Percentiles rank a stretch among this genome's conserved stretches.
Evolutionary conservation across 805 yeast species (phyloP).

Genomic region (Yamadazyma tumulicola): DNA sequence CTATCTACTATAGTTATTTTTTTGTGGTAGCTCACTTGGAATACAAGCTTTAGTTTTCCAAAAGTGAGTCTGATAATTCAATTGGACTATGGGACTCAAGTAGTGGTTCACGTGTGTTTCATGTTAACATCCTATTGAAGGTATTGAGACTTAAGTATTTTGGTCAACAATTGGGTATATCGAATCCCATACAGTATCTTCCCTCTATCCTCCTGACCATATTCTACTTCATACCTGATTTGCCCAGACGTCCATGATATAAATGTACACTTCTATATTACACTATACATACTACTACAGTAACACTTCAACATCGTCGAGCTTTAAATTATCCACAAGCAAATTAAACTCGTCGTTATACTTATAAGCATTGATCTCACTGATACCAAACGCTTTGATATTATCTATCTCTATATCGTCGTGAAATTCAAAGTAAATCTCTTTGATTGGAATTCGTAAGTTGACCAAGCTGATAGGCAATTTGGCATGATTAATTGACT

Average conservation of each 20-base stretch:
- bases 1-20: too few relatives aligned
- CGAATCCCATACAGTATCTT: too few relatives aligned
- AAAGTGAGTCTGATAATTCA: too few relatives aligned
- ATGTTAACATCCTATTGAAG: too few relatives aligned
- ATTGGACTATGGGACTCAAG: too few relatives aligned
- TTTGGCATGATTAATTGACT: constrained; percentile 23
- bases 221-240: too few relatives aligned
- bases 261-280: background rate
- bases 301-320: constrained; percentile 2
- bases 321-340: constrained; percentile 11
- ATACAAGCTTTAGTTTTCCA: too few relatives aligned
- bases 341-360: constrained; percentile 20
- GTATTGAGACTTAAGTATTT: too few relatives aligned
- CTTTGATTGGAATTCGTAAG: constrained; percentile 27
- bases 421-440: constrained; percentile 29
- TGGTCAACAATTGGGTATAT: too few relatives aligned
- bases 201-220: too few relatives aligned
- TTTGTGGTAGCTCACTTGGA: too few relatives aligned
- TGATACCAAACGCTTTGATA: constrained; percentile 28
- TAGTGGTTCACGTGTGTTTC: too few relatives aligned
- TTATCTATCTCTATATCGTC: constrained; percentile 15
- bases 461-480: constrained; percentile 34
- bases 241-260: background rate
- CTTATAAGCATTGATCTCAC: constrained; percentile 23
- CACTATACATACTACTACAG: background rate